phyloP scores from a whole-genome alignment of 2,329 filamentous ascomycete genomes.

The Pyricularia grisea region DNA sequence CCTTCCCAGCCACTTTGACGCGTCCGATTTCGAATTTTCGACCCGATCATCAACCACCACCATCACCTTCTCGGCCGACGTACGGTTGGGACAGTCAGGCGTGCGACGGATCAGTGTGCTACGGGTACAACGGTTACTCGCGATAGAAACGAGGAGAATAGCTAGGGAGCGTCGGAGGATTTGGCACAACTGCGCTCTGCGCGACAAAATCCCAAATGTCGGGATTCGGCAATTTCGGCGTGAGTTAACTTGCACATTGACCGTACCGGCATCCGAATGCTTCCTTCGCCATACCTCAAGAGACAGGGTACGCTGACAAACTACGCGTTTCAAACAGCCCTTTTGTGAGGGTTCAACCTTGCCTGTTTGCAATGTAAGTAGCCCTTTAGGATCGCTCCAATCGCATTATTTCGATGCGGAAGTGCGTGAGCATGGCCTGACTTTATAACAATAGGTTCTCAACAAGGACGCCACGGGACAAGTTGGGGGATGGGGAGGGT shows the following conservation, averaged over 20 bases:
- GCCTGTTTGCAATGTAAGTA: slow-evolving; percentile 74
- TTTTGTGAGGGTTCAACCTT: slow-evolving; percentile 80
- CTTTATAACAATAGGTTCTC: slow-evolving; percentile 48
- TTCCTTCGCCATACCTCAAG: neutral
- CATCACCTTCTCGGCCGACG: neutral
- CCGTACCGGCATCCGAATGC: neutral
- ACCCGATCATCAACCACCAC: neutral
- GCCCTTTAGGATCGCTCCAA: neutral
- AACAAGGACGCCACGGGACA: slow-evolving; percentile 45
- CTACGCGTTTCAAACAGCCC: slow-evolving; percentile 37
- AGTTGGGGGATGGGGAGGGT: slow-evolving; percentile 55
- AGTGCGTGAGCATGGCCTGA: slow-evolving; percentile 11
- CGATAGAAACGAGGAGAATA: neutral
- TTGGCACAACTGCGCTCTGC: neutral
- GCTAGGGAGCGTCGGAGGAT: neutral
- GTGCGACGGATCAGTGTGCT: neutral
- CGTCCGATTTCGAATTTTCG: neutral
- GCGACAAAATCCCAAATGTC: neutral
- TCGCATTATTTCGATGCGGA: neutral
- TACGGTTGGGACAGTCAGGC: neutral
- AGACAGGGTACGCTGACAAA: slow-evolving; percentile 14
- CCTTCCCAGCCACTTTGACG: neutral
- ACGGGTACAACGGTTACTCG: neutral
- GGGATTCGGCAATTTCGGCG: slow-evolving; percentile 50
- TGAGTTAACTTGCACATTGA: slow-evolving; percentile 21